Conservation (phyloP, 148 eudicot species). For the Fagopyrum esculentum region DNA sequence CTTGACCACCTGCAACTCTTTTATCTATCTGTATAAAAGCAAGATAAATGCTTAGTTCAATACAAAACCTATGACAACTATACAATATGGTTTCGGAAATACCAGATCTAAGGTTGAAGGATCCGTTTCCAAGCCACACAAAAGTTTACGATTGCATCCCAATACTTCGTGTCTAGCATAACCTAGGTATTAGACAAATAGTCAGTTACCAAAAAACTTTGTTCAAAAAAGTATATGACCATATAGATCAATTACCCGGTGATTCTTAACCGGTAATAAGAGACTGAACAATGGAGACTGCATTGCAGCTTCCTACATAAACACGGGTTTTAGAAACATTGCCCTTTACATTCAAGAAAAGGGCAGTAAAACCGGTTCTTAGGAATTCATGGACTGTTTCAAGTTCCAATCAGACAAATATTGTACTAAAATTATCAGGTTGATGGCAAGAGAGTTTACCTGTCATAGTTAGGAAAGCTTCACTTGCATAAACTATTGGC, state of each 20-base stretch:
- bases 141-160: constrained; percentile 61
- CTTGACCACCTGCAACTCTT: constrained; percentile 34
- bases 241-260: neutral
- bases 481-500: constrained; percentile 92
- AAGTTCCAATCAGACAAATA: too few relatives aligned
- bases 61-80: neutral
- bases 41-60: neutral
- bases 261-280: neutral
- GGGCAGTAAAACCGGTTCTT: neutral
- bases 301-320: neutral
- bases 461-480: constrained; percentile 67
- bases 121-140: constrained; percentile 59
- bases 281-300: neutral
- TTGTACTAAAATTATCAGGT: neutral
- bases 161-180: constrained; percentile 73
- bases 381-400: too few relatives aligned
- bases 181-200: constrained; percentile 30
- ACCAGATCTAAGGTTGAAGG: constrained; percentile 50
- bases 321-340: neutral
- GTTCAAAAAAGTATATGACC: neutral
- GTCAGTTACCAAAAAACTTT: neutral
- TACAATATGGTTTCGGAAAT: neutral
- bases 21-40: constrained; percentile 47
- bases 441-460: constrained; percentile 27
- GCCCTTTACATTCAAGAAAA: neutral